Evolutionary conservation across 768 basidiomycete species (phyloP).

Genomic region (Boletus vinaceobasis): DNA sequence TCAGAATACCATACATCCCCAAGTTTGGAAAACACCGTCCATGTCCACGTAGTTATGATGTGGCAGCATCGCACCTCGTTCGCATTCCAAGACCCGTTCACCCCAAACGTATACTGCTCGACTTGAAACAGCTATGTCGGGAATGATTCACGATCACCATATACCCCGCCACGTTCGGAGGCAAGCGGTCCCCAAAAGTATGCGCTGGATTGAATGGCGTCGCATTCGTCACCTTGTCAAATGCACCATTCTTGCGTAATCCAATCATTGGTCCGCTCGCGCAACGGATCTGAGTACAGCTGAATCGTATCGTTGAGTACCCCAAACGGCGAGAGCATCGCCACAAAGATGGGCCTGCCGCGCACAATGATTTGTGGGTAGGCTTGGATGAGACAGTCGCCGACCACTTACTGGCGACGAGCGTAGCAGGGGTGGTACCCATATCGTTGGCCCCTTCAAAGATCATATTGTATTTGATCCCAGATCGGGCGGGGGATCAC

Average conservation of each 20-base stretch:
- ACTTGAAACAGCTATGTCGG: not conserved
- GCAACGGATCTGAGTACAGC: not conserved
- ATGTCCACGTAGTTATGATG: not conserved
- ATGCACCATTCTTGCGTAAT: not conserved
- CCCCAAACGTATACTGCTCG: not conserved
- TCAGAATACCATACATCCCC: not conserved
- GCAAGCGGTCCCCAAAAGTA: not conserved
- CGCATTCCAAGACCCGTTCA: not conserved
- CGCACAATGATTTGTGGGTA: not conserved
- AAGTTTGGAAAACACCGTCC: not conserved
- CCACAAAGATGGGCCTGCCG: not conserved
- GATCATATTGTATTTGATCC: constrained; percentile 6
- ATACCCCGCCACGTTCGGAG: constrained; percentile 6
- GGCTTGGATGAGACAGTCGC: constrained; percentile 7
- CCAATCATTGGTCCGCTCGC: constrained; percentile 4
- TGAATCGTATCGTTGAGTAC: not conserved
- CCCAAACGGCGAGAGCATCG: not conserved
- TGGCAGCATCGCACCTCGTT: not conserved
- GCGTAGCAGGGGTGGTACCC: not conserved
- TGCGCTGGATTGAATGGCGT: not conserved
- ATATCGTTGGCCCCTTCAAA: constrained; percentile 12
- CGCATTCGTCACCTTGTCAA: constrained; percentile 1
- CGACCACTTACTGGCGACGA: not conserved
- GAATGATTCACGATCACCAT: not conserved
- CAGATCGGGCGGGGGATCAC: constrained; percentile 1